Evolutionary conservation across 495 filamentous ascomycete genomes (phyloP), one percentile per base, ranked within the genome.

Genomic region (Aspergillus sparsus): DNA sequence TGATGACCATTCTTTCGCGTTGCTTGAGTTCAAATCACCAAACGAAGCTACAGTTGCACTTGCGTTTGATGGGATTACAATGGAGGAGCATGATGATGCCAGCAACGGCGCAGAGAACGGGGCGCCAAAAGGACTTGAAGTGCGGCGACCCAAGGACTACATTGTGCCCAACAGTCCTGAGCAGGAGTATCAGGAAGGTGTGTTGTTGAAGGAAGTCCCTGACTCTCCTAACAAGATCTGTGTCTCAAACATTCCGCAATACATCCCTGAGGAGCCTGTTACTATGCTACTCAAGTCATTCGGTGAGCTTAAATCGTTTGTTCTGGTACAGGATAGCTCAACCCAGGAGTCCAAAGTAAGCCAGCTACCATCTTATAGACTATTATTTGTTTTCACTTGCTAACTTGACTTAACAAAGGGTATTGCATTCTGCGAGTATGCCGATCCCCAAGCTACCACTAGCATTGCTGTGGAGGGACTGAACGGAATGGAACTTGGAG

Each of bases 141-240:
- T 99, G 61, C 87, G 89, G 55, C 84, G 94, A 44, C 94, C 94
- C 8, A 97, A 95, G 77, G 95, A 99, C 71, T 99, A 99, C 74
- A 97, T 99, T 70, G 91, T 94, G 31, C 95, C 94, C 31, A 85
- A 88, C 36, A 77, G 86, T n/a, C 90, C 92, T 53, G 90, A 94
- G 12, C 80, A 85, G 31, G 83, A 89, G 39, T 85, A 86, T 65
- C 86, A 92, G 70, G 89, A 89, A 55, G 93, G 89, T 12, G 83
- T 87, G 10, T 80, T 96, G 46, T 87, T 91, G 36, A 88, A 81
- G 61, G 80, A 91, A 36, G 94, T 98, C 42, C 83, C 91, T 33
- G 94, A 99, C 69, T 94, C 89, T 16, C 89, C 89, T 39, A 90
- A 98, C 78, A 99, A 99, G 77, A 91, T 99, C 62, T 89, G 92